Percentiles rank a stretch among this genome's conserved stretches.
Evolutionary conservation across 768 basidiomycete genomes (phyloP).

Genomic region (Polyporus arcularius): DNA sequence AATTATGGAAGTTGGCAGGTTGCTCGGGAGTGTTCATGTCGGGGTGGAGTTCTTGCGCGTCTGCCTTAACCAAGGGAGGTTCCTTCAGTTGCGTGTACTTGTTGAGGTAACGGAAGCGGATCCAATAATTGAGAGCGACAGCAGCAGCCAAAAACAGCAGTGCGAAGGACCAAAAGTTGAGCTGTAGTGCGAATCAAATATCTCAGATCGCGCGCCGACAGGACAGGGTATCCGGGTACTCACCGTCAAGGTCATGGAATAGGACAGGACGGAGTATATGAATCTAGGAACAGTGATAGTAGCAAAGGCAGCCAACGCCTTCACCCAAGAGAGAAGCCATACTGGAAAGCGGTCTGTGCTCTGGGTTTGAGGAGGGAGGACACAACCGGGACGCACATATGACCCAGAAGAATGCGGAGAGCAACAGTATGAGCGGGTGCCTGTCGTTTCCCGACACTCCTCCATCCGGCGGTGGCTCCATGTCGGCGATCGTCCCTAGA

Average conservation of each 20-base stretch:
- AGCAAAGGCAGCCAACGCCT: constrained; percentile 70
- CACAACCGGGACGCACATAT: constrained; percentile 54
- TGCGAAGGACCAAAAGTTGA: constrained; percentile 91
- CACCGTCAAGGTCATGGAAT: constrained; percentile 88
- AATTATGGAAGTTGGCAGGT: constrained; percentile 86
- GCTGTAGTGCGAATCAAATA: constrained; percentile 41
- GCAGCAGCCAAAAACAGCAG: constrained; percentile 69
- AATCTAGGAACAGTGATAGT: constrained; percentile 82
- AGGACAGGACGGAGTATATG: constrained; percentile 78
- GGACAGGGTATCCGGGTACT: neutral
- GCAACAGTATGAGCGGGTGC: constrained; percentile 74
- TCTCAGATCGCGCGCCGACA: neutral
- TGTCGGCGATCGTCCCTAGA: neutral
- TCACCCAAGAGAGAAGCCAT: constrained; percentile 81
- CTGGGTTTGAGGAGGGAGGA: constrained; percentile 7
- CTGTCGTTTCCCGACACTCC: constrained; percentile 37
- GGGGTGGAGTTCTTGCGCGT: constrained; percentile 86
- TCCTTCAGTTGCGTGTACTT: constrained; percentile 77
- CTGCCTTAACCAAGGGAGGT: constrained; percentile 78
- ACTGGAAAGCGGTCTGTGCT: constrained; percentile 43
- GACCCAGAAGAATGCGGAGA: constrained; percentile 85
- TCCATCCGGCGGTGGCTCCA: constrained; percentile 15
- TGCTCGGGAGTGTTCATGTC: constrained; percentile 81
- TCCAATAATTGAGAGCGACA: constrained; percentile 77
- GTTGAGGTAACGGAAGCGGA: constrained; percentile 80